Evolutionary conservation across 208 protist genomes (phyloP).

Genomic region (Leishmania guyanensis): DNA sequence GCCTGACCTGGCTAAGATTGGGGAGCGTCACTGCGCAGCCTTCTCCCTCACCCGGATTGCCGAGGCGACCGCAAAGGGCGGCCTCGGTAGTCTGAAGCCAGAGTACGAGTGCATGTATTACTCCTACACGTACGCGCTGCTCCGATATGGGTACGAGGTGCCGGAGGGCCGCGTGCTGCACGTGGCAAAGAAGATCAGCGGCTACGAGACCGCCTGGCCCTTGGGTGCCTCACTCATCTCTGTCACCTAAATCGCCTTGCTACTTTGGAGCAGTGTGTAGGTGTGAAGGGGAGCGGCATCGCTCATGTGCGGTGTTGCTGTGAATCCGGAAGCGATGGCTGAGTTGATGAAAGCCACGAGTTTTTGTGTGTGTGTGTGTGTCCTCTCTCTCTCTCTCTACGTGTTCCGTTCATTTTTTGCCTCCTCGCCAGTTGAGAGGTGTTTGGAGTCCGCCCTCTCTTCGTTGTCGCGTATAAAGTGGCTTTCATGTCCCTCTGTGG

Average conservation of each 20-base stretch:
- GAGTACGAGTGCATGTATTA: conserved; percentile 80
- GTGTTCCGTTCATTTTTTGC: neutral
- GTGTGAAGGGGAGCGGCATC: neutral
- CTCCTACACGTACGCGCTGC: conserved; percentile 71
- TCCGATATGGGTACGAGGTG: conserved; percentile 66
- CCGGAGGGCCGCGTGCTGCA: conserved; percentile 49
- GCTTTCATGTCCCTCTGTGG: neutral
- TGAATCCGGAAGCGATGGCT: neutral
- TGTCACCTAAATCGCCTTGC: conserved; percentile 1
- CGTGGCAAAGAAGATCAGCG: conserved; percentile 83
- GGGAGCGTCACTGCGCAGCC: conserved; percentile 22
- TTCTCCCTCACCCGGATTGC: conserved; percentile 33
- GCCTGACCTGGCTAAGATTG: conserved; percentile 25
- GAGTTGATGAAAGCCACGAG: neutral
- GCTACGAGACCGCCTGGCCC: conserved; percentile 79
- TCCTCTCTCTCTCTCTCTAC: neutral
- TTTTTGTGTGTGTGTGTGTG: neutral
- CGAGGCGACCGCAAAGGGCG: conserved; percentile 3
- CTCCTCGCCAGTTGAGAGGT: neutral
- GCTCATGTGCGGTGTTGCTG: neutral
- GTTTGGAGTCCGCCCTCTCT: neutral
- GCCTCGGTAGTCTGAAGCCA: conserved; percentile 31
- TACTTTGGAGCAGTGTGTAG: neutral
- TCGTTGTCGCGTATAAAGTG: neutral
- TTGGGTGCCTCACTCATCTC: conserved; percentile 72